Percentiles rank a stretch among this genome's conserved stretches.
phyloP scores from a whole-genome alignment of 352 stramenopile species.

The Pythium aquatile region DNA sequence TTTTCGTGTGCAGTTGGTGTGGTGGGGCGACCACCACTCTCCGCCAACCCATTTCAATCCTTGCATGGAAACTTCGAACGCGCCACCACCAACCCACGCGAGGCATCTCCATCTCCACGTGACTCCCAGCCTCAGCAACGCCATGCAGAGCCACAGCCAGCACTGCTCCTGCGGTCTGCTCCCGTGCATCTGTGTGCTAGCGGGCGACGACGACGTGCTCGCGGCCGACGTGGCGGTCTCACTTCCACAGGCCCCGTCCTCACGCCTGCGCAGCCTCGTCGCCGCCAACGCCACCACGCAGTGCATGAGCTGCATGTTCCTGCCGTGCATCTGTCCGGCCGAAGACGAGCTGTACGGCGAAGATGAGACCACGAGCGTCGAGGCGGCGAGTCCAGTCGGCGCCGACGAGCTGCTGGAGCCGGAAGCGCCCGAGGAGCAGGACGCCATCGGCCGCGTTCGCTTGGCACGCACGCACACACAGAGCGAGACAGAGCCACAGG shows the following conservation, averaged over 20 bases:
- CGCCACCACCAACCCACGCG: not conserved
- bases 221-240: slow-evolving; percentile 20
- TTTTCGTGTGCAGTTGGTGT: slow-evolving; percentile 2
- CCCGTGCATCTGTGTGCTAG: slow-evolving; percentile 69
- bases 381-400: slow-evolving; percentile 37
- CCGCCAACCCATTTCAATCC: not conserved
- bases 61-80: slow-evolving; percentile 4
- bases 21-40: slow-evolving; percentile 7
- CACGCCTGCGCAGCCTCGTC: slow-evolving; percentile 52
- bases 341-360: slow-evolving; percentile 44
- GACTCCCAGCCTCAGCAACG: not conserved
- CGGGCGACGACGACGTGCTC: slow-evolving; percentile 32
- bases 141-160: slow-evolving; percentile 1
- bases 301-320: slow-evolving; percentile 72
- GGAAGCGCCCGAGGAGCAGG: slow-evolving; percentile 33
- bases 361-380: slow-evolving; percentile 45
- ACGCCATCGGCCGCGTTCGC: slow-evolving; percentile 58
- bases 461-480: not conserved
- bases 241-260: not conserved
- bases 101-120: not conserved
- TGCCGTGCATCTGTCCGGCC: slow-evolving; percentile 74
- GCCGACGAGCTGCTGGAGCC: slow-evolving; percentile 26
- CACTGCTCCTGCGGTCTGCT: slow-evolving; percentile 60
- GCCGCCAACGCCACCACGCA: slow-evolving; percentile 51
- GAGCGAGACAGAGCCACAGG: not conserved